Conservation (phyloP, 805 yeast species). For the Ogataea pini region DNA sequence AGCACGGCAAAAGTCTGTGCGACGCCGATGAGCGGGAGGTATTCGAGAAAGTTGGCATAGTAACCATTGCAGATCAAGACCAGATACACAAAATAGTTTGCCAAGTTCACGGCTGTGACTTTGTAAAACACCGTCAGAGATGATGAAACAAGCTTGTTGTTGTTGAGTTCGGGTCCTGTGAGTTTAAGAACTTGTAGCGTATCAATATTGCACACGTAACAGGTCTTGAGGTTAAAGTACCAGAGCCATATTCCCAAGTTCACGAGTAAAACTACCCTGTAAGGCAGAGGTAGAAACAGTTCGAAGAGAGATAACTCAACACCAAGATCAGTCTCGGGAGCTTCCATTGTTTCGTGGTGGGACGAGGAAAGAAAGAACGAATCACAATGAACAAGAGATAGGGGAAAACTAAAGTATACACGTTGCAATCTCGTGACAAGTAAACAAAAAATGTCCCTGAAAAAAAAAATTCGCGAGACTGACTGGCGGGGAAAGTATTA, state of each 20-base stretch:
- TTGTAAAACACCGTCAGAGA: conserved; percentile 22
- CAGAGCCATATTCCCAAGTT: conserved; percentile 55
- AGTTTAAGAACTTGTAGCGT: conserved; percentile 43
- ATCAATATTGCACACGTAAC: conserved; percentile 44
- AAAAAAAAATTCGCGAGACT: not conserved
- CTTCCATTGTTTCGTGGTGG: not conserved
- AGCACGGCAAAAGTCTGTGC: conserved; percentile 36
- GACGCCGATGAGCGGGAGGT: conserved; percentile 43
- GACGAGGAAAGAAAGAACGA: not conserved
- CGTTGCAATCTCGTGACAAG: conserved; percentile 4
- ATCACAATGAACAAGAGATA: not conserved
- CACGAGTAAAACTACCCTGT: conserved; percentile 49
- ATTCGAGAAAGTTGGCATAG: conserved; percentile 31
- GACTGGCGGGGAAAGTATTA: too few relatives aligned
- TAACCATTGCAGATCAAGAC: conserved; percentile 25
- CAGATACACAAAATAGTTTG: conserved; percentile 33
- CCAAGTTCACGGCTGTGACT: conserved; percentile 27
- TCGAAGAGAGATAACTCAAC: conserved; percentile 28
- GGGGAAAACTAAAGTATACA: not conserved
- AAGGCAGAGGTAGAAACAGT: conserved; percentile 47
- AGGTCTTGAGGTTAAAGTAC: conserved; percentile 46
- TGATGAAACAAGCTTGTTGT: conserved; percentile 17
- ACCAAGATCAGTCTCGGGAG: conserved; percentile 2
- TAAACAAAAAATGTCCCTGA: not conserved
- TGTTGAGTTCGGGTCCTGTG: conserved; percentile 24